These are phyloP conservation scores for Raddia distichophylla DNA, from an alignment of 176 grass and related monocot species.

Conservation along the genomic window DNA sequence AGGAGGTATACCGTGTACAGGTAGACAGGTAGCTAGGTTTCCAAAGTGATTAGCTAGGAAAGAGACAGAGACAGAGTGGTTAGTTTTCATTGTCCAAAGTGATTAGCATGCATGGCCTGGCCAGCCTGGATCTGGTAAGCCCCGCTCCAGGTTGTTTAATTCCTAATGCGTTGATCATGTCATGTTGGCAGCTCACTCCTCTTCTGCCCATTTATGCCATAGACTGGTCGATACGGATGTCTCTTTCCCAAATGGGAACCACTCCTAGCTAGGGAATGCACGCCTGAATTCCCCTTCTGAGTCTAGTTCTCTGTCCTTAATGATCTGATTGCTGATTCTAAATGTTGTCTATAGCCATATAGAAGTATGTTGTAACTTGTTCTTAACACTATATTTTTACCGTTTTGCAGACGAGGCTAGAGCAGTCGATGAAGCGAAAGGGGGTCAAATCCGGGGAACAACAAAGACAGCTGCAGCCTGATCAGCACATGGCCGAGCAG, in stretches of 20 bases:
- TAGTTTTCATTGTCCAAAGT: background rate
- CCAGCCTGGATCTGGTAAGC: background rate
- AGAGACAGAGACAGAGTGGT: background rate
- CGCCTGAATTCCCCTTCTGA: background rate
- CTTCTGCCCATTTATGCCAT: background rate
- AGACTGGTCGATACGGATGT: background rate
- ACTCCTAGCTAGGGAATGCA: too few species aligned
- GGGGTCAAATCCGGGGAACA: background rate
- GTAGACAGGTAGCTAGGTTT: background rate
- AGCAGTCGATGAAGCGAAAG: background rate
- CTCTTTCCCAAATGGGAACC: background rate
- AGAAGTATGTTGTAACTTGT: background rate
- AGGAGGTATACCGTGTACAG: too few species aligned
- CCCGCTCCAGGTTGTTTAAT: conserved; percentile 21
- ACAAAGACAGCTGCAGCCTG: conserved; percentile 5
- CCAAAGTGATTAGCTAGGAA: background rate
- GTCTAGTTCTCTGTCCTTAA: background rate
- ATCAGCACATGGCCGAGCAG: background rate
- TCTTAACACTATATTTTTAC: too few species aligned
- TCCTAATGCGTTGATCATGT: background rate
- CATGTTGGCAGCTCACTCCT: background rate
- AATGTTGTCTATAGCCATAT: background rate
- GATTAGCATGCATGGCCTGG: background rate
- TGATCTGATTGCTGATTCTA: background rate
- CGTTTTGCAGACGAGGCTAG: conserved; percentile 38